Base-by-base conservation (phyloP, 805 yeast genomes). In the Yamadazyma paraphyllophila region DNA sequence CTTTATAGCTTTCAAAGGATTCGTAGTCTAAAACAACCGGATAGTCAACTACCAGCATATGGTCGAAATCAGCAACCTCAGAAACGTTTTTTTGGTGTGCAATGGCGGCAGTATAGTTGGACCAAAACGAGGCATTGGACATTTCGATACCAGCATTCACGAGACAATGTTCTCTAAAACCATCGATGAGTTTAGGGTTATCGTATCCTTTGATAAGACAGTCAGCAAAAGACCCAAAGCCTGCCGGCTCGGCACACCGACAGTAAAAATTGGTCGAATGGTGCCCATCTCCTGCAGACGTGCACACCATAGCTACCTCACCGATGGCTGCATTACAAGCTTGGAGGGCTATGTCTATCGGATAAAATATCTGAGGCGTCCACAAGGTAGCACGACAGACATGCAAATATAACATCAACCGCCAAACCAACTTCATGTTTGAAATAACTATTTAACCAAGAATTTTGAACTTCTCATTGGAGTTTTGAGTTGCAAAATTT, bases 191-290 rank as follows among this genome's bases (percentile, higher is more conserved):
- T 13, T 26, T 13, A 16, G 41, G 13, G 12, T 15, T 12, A 15
- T 37, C 24, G 32, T 37, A 37, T 7, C 41, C 41, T 25, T 37
- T 37, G n/a, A 37, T 25, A n/a, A 37, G 25, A 25, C 41, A 37
- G 20, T 37, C 41, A 12, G 32, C 32, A 24, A 37, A 37, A 10
- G 41, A 37, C n/a, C 41, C 41, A 37, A 37, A 37, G 10, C 41
- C 41, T 5, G 41, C 20, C 3, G 20, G 20, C 12, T 37, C 32
- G 20, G 15, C 13, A 26, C 41, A 37, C 4, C 31, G 20, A 25
- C 41, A 37, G 32, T 37, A 11, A 27, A 26, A 37, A 26, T 37
- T 17, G 32, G 25, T 17, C 13, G 41, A 24, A n/a, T 25, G 30
- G 14, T 37, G 41, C n/a, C 32, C 31, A 29, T 29, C 30, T 14